phyloP scores from a whole-genome alignment of 2,329 filamentous ascomycete genomes.

The Epichloe elymi region DNA sequence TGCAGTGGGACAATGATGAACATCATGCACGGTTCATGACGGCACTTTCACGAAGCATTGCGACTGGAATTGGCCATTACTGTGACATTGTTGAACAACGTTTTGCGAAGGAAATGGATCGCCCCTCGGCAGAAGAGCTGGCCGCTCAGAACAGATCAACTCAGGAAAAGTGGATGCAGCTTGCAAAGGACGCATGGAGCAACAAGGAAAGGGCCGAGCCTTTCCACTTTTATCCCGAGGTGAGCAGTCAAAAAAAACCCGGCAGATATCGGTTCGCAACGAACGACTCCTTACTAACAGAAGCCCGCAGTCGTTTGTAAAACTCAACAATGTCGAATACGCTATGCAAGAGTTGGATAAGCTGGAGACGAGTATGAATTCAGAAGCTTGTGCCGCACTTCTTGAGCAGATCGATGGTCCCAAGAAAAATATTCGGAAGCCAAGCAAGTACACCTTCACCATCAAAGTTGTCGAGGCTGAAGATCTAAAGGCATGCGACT shows the following conservation, averaged over 20 bases:
- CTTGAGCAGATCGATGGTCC: constrained; percentile 64
- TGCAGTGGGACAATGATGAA: constrained; percentile 87
- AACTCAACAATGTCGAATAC: constrained; percentile 95
- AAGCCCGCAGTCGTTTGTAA: constrained; percentile 70
- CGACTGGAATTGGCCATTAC: constrained; percentile 71
- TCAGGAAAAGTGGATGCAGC: constrained; percentile 85
- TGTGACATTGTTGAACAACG: constrained; percentile 80
- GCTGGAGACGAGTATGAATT: constrained; percentile 78
- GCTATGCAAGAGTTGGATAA: constrained; percentile 86
- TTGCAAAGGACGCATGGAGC: constrained; percentile 86
- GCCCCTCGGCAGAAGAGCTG: constrained; percentile 76
- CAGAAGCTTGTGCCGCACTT: constrained; percentile 77
- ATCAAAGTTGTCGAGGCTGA: constrained; percentile 98
- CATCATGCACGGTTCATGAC: constrained; percentile 98
- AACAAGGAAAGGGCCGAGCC: constrained; percentile 89
- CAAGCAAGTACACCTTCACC: constrained; percentile 90
- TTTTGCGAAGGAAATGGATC: constrained; percentile 87
- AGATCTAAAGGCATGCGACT: constrained; percentile 94
- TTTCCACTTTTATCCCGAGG: constrained; percentile 91
- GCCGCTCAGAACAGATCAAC: constrained; percentile 64
- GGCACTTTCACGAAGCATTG: constrained; percentile 71
- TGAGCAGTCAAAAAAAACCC: constrained; percentile 26
- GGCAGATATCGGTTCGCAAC: background rate
- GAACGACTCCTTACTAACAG: constrained; percentile 15
- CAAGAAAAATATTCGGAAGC: constrained; percentile 48